Evolutionary conservation across 768 basidiomycete genomes (phyloP).

Genomic region (Kwoniella shandongensis): DNA sequence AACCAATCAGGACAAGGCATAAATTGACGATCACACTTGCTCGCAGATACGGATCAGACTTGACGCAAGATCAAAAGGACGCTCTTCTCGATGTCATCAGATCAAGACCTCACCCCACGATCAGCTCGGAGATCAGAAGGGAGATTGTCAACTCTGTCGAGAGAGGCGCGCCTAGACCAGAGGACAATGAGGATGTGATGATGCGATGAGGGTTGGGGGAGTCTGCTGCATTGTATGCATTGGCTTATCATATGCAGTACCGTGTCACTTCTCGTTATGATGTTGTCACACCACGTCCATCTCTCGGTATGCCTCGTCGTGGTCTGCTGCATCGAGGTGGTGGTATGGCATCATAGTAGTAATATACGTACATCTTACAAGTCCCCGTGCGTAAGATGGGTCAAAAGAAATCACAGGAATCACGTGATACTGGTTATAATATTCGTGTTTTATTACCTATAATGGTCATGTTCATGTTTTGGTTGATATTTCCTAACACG

Average conservation of each 20-base stretch:
- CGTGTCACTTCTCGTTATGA: too few relatives aligned
- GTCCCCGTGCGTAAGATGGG: too few relatives aligned
- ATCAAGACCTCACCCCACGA: constrained; percentile 79
- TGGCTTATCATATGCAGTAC: too few relatives aligned
- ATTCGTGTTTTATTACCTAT: too few relatives aligned
- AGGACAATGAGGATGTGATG: constrained; percentile 58
- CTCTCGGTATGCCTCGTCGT: too few relatives aligned
- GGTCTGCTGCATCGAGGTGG: too few relatives aligned
- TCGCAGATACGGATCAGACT: constrained; percentile 88
- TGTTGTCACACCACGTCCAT: too few relatives aligned
- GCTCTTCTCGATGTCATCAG: constrained; percentile 91
- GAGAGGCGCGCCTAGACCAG: constrained; percentile 73
- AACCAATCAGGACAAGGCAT: too few relatives aligned
- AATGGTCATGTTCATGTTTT: too few relatives aligned
- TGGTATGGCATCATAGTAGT: too few relatives aligned
- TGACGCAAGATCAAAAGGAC: constrained; percentile 97
- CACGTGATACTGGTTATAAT: constrained; percentile 14
- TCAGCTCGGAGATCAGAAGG: constrained; percentile 82
- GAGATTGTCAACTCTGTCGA: constrained; percentile 84
- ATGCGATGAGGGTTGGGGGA: constrained; percentile 39
- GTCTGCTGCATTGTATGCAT: neutral
- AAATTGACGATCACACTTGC: neutral
- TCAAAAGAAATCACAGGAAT: constrained; percentile 13
- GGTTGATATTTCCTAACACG: too few relatives aligned
- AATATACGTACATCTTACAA: too few relatives aligned